Conservation (phyloP, 1,139 yeast genomes). For the Pichia sp. region DNA sequence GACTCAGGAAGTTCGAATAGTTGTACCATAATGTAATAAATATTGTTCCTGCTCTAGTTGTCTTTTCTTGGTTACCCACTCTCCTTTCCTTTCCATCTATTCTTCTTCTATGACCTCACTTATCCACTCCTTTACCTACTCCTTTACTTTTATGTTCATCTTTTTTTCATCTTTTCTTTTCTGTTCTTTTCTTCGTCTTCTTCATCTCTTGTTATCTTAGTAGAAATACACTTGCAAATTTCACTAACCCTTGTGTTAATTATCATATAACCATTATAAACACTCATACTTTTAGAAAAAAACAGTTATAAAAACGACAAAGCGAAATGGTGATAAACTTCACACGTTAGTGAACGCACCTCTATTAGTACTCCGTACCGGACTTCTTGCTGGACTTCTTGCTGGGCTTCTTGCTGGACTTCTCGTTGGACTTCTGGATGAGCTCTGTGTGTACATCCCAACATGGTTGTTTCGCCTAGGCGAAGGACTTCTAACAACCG, state of each 20-base stretch:
- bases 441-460: slow-evolving; percentile 5
- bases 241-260: background rate
- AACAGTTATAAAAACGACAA: background rate
- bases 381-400: background rate
- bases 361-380: slow-evolving; percentile 3
- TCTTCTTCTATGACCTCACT: slow-evolving; percentile 1
- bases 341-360: background rate
- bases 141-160: background rate
- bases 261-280: background rate
- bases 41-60: background rate
- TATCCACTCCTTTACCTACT: background rate
- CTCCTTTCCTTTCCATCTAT: background rate
- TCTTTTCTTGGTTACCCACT: background rate
- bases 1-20: slow-evolving; percentile 10
- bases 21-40: slow-evolving; percentile 29
- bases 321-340: background rate
- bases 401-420: slow-evolving; percentile 5
- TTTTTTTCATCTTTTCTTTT: background rate
- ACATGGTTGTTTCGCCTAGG: slow-evolving; percentile 4
- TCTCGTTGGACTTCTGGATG: slow-evolving; percentile 16
- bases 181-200: background rate
- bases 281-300: background rate
- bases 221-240: slow-evolving; percentile 1
- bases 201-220: background rate
- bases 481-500: slow-evolving; percentile 10